Conservation (phyloP, 2,329 filamentous ascomycete species). For the Pestalotiopsis sp. region DNA sequence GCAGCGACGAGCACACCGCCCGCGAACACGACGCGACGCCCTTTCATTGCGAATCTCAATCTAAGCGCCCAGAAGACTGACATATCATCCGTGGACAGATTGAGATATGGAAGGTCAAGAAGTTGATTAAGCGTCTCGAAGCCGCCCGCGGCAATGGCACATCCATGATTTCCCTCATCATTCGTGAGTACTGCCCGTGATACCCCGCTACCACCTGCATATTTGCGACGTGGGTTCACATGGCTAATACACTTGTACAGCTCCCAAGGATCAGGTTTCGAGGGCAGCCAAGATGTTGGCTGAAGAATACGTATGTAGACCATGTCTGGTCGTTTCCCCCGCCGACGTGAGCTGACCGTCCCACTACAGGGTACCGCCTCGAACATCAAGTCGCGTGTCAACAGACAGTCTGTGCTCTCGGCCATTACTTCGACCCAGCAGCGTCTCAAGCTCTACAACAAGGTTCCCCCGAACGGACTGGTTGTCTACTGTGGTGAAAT, state of each 20-base stretch:
- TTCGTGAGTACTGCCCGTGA: conserved; percentile 66
- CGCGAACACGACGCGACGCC: background rate
- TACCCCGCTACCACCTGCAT: conserved; percentile 11
- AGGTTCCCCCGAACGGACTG: conserved; percentile 95
- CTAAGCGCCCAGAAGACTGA: background rate
- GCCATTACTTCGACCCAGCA: conserved; percentile 99
- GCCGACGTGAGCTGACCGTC: conserved; percentile 24
- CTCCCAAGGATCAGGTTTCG: conserved; percentile 97
- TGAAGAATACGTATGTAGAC: conserved; percentile 90
- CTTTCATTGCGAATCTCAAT: background rate
- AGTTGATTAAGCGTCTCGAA: conserved; percentile 98
- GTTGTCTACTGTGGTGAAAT: conserved; percentile 99
- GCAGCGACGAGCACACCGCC: background rate
- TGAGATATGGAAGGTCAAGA: conserved; percentile 97
- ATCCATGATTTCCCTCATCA: conserved; percentile 99
- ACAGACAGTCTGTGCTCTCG: conserved; percentile 94
- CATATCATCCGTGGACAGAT: conserved; percentile 47
- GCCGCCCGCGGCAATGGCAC: conserved; percentile 97
- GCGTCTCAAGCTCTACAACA: conserved; percentile 98
- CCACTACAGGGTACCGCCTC: conserved; percentile 82
- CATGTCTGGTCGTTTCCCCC: background rate
- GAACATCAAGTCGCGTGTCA: conserved; percentile 99
- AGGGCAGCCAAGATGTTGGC: conserved; percentile 99
- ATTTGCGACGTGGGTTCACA: background rate
- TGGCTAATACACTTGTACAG: conserved; percentile 45